Base-by-base conservation (phyloP, 2,329 filamentous ascomycete species). In the Scolecobasidium constrictum region DNA sequence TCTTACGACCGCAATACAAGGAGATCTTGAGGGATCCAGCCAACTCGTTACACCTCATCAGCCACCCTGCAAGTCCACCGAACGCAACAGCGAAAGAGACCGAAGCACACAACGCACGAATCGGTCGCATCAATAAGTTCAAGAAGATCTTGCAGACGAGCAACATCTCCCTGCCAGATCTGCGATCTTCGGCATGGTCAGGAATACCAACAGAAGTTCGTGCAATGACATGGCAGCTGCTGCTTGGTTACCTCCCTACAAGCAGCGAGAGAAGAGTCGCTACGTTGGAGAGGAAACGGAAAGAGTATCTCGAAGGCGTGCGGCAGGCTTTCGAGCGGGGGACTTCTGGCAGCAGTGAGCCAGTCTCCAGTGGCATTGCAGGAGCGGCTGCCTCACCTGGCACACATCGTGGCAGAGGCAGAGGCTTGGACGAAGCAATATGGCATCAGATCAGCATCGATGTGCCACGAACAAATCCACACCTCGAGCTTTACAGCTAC, bases 371-470 rank as follows among this genome's bases (percentile, higher is more conserved):
- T 78, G 60, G 80, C 68, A 56, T 63, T 13, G 59, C 63, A n/a
- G 68, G 65, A 12, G 54, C 55, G n/a, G 56, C 58, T 0, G 58
- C 63, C 11, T 31, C 26, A 9, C 41, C 49, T 13, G 44, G 46
- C 13, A 53, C 59, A 5, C 64, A 63, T 53, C 78, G 85, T 48
- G 73, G 77, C 35, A 69, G 73, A 48, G 77, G 79, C 2, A 76
- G 85, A 43, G 90, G 88, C 2, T 66, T 98, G 15, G 93, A 98
- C 53, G 92, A 98, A 66, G 83, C 86, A n/a, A 80, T 98, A 46
- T 98, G 92, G 92, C 92, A 98, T 66, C 92, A 98, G 58, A 96
- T 98, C 64, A 95, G 87, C 62, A 98, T 98, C 56, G 92, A 98
- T 57, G 86, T 96, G 17, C 92, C 92, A 3, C 78, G 92, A 40